These are phyloP conservation scores for Hysterangium stoloniferum DNA, from an alignment of 768 basidiomycete species.

Conservation along the genomic window DNA sequence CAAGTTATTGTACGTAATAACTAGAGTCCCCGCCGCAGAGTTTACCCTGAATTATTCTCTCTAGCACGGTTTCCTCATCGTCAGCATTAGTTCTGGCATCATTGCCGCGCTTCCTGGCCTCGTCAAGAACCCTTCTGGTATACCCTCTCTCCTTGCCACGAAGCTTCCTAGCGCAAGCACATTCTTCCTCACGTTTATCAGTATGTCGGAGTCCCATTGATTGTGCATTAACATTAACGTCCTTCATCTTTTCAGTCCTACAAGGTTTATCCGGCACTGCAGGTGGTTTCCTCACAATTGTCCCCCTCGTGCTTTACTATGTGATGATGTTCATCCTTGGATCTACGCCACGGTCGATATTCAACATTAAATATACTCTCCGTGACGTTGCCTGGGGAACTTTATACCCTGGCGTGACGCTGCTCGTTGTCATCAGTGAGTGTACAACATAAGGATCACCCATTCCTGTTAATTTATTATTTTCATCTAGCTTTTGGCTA, in stretches of 20 bases:
- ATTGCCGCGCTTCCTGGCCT: slow-evolving; percentile 60
- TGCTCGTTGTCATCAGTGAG: slow-evolving; percentile 78
- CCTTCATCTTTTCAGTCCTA: slow-evolving; percentile 53
- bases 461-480: neutral
- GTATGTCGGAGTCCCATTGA: slow-evolving; percentile 21
- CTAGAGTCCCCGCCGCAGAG: neutral
- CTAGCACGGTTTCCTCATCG: slow-evolving; percentile 90
- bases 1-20: slow-evolving; percentile 68
- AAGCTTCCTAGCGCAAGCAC: slow-evolving; percentile 79
- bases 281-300: slow-evolving; percentile 73
- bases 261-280: slow-evolving; percentile 77
- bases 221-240: slow-evolving; percentile 14
- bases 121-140: slow-evolving; percentile 55
- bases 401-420: slow-evolving; percentile 61
- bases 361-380: slow-evolving; percentile 70
- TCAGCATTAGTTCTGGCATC: slow-evolving; percentile 80
- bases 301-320: slow-evolving; percentile 75
- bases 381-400: slow-evolving; percentile 71
- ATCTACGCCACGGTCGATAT: slow-evolving; percentile 82
- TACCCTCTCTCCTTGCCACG: slow-evolving; percentile 64
- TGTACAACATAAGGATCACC: slow-evolving; percentile 10
- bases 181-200: slow-evolving; percentile 75
- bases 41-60: neutral
- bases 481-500: slow-evolving; percentile 55
- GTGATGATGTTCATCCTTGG: slow-evolving; percentile 84